Evolutionary conservation across 495 filamentous ascomycete species (phyloP).

Genomic region (Aspergillus panamensis): DNA sequence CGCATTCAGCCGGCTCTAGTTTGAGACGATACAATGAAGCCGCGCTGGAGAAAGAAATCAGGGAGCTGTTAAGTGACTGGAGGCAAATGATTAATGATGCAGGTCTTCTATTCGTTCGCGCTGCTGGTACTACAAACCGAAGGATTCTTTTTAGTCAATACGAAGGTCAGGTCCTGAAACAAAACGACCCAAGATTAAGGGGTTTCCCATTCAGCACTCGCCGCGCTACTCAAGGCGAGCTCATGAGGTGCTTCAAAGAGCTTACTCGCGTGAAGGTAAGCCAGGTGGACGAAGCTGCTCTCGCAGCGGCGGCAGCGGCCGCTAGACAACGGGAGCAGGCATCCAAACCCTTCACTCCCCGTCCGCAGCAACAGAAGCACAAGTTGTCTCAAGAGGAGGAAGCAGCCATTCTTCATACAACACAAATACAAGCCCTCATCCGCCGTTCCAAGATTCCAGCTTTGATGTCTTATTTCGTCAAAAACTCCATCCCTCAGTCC

Average conservation of each 20-base stretch:
- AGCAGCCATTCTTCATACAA: slow-evolving; percentile 71
- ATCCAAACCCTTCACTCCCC: slow-evolving; percentile 36
- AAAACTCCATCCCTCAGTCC: slow-evolving; percentile 61
- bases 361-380: slow-evolving; percentile 49
- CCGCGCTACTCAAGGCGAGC: slow-evolving; percentile 88
- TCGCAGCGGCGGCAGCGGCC: slow-evolving; percentile 48
- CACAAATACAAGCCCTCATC: slow-evolving; percentile 81
- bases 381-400: slow-evolving; percentile 77
- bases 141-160: slow-evolving; percentile 86
- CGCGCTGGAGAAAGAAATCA: slow-evolving; percentile 77
- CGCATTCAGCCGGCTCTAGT: slow-evolving; percentile 88
- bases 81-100: slow-evolving; percentile 75
- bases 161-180: slow-evolving; percentile 76
- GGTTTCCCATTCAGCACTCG: slow-evolving; percentile 93
- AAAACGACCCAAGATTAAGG: slow-evolving; percentile 79
- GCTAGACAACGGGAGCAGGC: slow-evolving; percentile 33
- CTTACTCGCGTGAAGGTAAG: slow-evolving; percentile 84
- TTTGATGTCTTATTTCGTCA: slow-evolving; percentile 75
- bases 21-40: slow-evolving; percentile 92
- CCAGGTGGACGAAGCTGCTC: slow-evolving; percentile 60
- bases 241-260: slow-evolving; percentile 90
- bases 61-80: slow-evolving; percentile 76
- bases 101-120: slow-evolving; percentile 82
- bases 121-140: slow-evolving; percentile 80
- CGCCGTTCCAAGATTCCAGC: slow-evolving; percentile 87